Evolutionary conservation across 163 green algal species (phyloP).

Genomic region (Scenedesmus sp.): DNA sequence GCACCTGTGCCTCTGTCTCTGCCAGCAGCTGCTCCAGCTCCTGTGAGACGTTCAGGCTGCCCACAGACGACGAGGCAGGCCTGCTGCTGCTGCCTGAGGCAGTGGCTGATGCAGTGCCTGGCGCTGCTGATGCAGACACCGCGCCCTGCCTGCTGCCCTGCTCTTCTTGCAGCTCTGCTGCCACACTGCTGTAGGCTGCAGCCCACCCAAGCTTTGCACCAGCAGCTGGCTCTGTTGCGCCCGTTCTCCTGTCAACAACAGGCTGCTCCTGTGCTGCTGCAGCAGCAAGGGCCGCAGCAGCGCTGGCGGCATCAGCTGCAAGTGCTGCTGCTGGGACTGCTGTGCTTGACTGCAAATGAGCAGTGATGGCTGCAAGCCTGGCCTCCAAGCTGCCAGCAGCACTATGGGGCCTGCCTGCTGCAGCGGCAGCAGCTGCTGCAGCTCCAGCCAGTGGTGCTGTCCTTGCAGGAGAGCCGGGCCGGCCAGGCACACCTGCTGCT

Average conservation of each 20-base stretch:
- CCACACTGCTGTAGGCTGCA: not conserved
- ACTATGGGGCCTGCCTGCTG: not conserved
- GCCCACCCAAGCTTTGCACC: not conserved
- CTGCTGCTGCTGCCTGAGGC: conserved; percentile 7
- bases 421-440: not conserved
- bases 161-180: not conserved
- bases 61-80: not conserved
- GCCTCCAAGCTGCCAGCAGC: not conserved
- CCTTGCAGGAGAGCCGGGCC: not conserved
- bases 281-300: not conserved
- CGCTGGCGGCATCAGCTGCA: not conserved
- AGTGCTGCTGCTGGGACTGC: not conserved
- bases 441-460: not conserved
- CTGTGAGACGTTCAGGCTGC: conserved; percentile 27
- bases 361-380: conserved; percentile 4
- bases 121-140: not conserved
- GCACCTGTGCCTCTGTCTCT: conserved; percentile 37
- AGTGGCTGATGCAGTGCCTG: conserved; percentile 7
- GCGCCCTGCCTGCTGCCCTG: not conserved
- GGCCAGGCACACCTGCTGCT: not conserved
- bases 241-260: not conserved
- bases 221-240: not conserved
- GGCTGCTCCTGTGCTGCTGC: not conserved
- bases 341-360: conserved; percentile 17
- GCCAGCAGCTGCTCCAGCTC: conserved; percentile 50